These are phyloP conservation scores for Pisolithus microcarpus DNA, from an alignment of 768 basidiomycete species.

Conservation along the genomic window DNA sequence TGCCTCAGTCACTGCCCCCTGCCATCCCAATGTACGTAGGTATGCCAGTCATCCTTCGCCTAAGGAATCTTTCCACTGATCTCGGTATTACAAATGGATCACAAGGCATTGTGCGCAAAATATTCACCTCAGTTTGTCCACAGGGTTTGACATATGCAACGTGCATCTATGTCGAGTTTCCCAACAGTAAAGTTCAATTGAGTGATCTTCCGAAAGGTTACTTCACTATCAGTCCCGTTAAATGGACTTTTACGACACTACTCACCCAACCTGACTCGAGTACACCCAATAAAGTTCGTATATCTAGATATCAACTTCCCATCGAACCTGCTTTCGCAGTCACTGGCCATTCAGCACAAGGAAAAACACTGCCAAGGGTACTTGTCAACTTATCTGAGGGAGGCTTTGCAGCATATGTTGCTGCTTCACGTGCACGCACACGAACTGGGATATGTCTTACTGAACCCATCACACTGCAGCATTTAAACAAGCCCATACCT, in stretches of 20 bases:
- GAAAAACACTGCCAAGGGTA: conserved; percentile 18
- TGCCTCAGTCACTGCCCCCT: conserved; percentile 9
- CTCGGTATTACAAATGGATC: conserved; percentile 26
- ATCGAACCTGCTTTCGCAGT: conserved; percentile 26
- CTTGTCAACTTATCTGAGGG: conserved; percentile 17
- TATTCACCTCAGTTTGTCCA: not conserved
- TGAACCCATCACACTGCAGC: conserved; percentile 9
- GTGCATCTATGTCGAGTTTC: conserved; percentile 4
- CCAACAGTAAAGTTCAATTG: conserved; percentile 13
- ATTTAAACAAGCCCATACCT: conserved; percentile 18
- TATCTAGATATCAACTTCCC: conserved; percentile 12
- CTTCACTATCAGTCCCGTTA: conserved; percentile 13
- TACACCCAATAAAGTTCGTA: not conserved
- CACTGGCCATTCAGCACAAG: conserved; percentile 27
- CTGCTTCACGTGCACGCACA: conserved; percentile 3
- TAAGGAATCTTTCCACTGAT: conserved; percentile 23
- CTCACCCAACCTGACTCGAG: not conserved
- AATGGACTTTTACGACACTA: conserved; percentile 3
- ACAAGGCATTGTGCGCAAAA: conserved; percentile 17
- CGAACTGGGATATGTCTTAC: conserved; percentile 10
- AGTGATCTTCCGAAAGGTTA: conserved; percentile 8
- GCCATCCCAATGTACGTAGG: conserved; percentile 19
- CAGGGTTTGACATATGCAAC: not conserved
- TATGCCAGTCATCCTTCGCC: conserved; percentile 25
- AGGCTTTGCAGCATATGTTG: conserved; percentile 25